Percentiles rank a stretch among this genome's conserved stretches.
phyloP scores from a whole-genome alignment of 805 yeast species.

The Pichia occidentalis region DNA sequence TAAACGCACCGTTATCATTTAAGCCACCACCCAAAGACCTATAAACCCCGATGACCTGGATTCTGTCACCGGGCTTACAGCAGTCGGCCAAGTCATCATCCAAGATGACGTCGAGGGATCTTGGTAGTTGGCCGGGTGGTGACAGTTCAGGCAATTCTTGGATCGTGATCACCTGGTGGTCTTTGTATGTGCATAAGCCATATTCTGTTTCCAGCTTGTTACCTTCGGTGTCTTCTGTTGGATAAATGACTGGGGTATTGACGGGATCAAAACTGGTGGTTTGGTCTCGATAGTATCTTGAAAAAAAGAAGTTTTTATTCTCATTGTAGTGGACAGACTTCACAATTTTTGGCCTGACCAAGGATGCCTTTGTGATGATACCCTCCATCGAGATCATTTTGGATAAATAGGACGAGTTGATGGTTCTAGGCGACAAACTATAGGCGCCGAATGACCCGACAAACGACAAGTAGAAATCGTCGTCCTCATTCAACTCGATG shows the following conservation, averaged over 20 bases:
- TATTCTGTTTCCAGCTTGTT: conserved; percentile 84
- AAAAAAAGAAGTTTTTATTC: conserved; percentile 73
- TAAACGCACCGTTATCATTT: conserved; percentile 58
- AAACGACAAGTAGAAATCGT: conserved; percentile 69
- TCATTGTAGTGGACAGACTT: conserved; percentile 93
- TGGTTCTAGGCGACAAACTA: conserved; percentile 80
- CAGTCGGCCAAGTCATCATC: conserved; percentile 92
- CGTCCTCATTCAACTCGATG: conserved; percentile 49
- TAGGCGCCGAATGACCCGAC: conserved; percentile 90
- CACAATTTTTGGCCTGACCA: conserved; percentile 86
- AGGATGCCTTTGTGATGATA: conserved; percentile 87
- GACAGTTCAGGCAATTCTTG: conserved; percentile 98
- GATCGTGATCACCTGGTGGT: conserved; percentile 86
- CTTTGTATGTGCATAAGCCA: conserved; percentile 87
- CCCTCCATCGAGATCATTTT: conserved; percentile 88
- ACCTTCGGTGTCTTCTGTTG: conserved; percentile 89
- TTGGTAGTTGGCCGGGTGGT: conserved; percentile 95
- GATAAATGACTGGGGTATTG: conserved; percentile 78
- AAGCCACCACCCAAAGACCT: conserved; percentile 81
- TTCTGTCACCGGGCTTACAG: conserved; percentile 94
- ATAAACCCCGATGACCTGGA: conserved; percentile 89
- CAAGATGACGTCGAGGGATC: conserved; percentile 85
- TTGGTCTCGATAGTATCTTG: conserved; percentile 88
- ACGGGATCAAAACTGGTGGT: conserved; percentile 85
- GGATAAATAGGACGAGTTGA: conserved; percentile 69